Base-by-base conservation (phyloP, 2,329 filamentous ascomycete genomes). In the Alternaria novae-zelandiae region DNA sequence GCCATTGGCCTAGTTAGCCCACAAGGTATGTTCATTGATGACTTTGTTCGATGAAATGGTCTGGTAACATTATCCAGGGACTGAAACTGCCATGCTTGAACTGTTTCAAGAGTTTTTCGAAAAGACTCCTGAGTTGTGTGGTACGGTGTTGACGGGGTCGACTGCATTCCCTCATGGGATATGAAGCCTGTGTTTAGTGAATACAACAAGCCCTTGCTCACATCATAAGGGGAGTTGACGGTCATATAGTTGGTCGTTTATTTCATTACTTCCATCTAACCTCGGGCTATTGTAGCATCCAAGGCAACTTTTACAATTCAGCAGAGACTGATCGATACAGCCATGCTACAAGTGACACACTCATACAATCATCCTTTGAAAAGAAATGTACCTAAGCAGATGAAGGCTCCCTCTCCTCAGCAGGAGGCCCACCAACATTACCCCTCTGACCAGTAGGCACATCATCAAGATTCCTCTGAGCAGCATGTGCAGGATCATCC, bases 401-500 rank as follows among this genome's bases (percentile, higher is more conserved):
- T 21, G 26, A 57, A 15, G 80, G 79, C 58, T 74, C 58, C 58
- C 72, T 73, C 50, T 82, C 79, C 72, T 82, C 59, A 13, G 80
- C 81, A 7, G 68, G 20, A 6, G 70, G 64, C 0, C 70, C 74
- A 10, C 75, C 78, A 32, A 68, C 60, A 20, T 73, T 77, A 11
- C 79, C 76, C 51, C 80, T 70, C 57, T 68, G 64, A 20, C 79
- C 78, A 6, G 73, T 72, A 6, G 75, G 77, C 32, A 78, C 75
- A 56, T 81, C 76, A 51, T 75, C 75, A 64, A 81, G 57, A 20
- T 78, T 81, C 56, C 81, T 75, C 74, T 81, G 81, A 41, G 65
- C 62, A 3, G 77, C 77, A 61, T 76, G 74, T n/a, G 50, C 67
- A 2, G 80, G 80, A 25, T 79, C 73, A 41, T 74, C 64, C 63